phyloP scores from a whole-genome alignment of 257 asterid species.

The Nicotiana tabacum region DNA sequence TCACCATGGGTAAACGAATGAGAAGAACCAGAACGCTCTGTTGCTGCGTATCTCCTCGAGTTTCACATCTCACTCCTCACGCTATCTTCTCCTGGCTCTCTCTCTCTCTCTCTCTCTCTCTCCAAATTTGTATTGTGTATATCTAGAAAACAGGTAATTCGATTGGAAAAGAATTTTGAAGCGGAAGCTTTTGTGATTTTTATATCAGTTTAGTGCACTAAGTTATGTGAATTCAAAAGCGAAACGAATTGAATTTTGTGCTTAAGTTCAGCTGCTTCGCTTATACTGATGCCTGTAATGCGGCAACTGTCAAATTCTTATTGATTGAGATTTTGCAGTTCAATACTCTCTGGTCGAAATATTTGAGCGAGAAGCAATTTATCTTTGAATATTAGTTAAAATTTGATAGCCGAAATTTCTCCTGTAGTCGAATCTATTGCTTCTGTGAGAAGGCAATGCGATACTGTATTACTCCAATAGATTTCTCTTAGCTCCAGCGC shows the following conservation, averaged over 20 bases:
- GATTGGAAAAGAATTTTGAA: neutral
- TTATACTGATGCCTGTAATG: neutral
- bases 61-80: constrained; percentile 37
- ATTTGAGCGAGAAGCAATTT: neutral
- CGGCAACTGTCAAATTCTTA: neutral
- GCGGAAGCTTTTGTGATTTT: neutral
- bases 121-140: neutral
- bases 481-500: neutral
- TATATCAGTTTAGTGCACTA: neutral
- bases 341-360: neutral
- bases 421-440: neutral
- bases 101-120: constrained; percentile 8
- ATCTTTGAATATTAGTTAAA: neutral
- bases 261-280: neutral
- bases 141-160: neutral
- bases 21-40: constrained; percentile 62
- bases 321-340: neutral
- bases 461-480: neutral
- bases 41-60: constrained; percentile 78
- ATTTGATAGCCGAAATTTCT: neutral
- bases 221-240: neutral
- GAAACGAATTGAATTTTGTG: neutral
- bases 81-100: constrained; percentile 62
- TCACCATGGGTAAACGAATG: constrained; percentile 75
- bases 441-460: neutral